These are phyloP conservation scores for Pilatotrama ljubarskyi DNA, from an alignment of 768 basidiomycete species.

Conservation along the genomic window DNA sequence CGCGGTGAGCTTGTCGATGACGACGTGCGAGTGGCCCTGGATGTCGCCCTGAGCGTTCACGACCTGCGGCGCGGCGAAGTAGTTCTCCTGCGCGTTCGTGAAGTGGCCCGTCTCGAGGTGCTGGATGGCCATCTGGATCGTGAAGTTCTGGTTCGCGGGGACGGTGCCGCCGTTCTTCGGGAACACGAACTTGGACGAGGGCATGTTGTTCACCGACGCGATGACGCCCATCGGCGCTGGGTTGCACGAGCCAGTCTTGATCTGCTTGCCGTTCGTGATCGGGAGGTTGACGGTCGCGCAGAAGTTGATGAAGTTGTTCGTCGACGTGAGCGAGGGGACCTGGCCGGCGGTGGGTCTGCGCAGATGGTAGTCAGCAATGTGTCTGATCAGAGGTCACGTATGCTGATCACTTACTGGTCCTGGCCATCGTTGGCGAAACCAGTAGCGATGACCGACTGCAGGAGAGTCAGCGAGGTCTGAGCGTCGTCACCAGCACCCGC, in stretches of 20 bases:
- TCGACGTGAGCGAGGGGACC: slow-evolving; percentile 58
- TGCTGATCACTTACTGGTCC: slow-evolving; percentile 16
- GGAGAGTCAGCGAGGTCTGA: slow-evolving; percentile 48
- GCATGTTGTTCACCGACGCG: slow-evolving; percentile 49
- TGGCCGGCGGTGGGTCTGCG: slow-evolving; percentile 40
- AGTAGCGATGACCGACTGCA: slow-evolving; percentile 50
- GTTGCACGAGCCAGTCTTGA: slow-evolving; percentile 56
- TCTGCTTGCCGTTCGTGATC: slow-evolving; percentile 62
- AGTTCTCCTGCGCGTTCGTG: slow-evolving; percentile 52
- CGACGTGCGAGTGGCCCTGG: slow-evolving; percentile 64
- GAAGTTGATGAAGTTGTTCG: slow-evolving; percentile 76
- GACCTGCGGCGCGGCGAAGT: slow-evolving; percentile 56
- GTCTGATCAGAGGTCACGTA: not conserved
- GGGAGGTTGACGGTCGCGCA: slow-evolving; percentile 52
- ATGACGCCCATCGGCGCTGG: slow-evolving; percentile 62
- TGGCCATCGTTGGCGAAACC: slow-evolving; percentile 59
- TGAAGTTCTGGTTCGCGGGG: slow-evolving; percentile 50
- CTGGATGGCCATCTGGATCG: slow-evolving; percentile 48
- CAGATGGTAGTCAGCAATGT: slow-evolving; percentile 3
- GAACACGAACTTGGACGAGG: slow-evolving; percentile 51
- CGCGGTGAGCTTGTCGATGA: slow-evolving; percentile 51
- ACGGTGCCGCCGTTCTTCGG: slow-evolving; percentile 50
- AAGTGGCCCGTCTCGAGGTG: slow-evolving; percentile 56
- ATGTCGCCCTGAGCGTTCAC: slow-evolving; percentile 50
- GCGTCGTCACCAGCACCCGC: slow-evolving; percentile 31